Base-by-base conservation (phyloP, 139 green algal genomes). In the Picochlorum sp. region DNA sequence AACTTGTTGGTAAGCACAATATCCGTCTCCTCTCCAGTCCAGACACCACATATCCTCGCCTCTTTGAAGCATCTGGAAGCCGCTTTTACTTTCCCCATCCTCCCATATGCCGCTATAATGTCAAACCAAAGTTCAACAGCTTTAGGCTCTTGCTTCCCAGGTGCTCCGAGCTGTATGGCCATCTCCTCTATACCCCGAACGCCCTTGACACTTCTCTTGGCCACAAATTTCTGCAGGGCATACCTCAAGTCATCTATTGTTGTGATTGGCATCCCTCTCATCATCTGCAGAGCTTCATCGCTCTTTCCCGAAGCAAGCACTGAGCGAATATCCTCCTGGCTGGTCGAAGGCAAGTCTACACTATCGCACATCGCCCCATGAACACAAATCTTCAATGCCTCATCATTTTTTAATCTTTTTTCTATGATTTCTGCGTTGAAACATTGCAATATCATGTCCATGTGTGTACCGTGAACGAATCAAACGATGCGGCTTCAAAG, bases 1-100 rank as follows among this genome's bases (percentile, higher is more conserved):
- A 67, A 50, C 18, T 70, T 28, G 33, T 75, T 75, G 33, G 57
- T 60, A 10, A 55, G 43, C 13, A 32, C 16, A 12, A 40, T 59
- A 54, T 47, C 39, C 12, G 8, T 47, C 14, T 73, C 51, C 10
- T 47, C 14, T 3, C 29, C 28, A n/a, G 24, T 29, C 63, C 63
- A 74, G 1, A 53, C 55, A 10, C 54, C 50, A n/a, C 28, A 31
- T 9, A 8, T 22, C 1, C 55, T 55, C 54, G 68, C 68, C 4
- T 16, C 29, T 44, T 66, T 52, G 36, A 77, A 67, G 16, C 47
- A 53, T 14, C 16, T 32, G 3, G 44, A 54, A 3, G 37, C 69
- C 20, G 56, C 25, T 1, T 44, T 28, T 5, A 57, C 29, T 29
- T 39, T 30, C 20, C 32, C 26, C 50, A 73, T 28, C 28, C 16